Conservation (phyloP, 768 basidiomycete genomes). For the Rhodotorula sphaerocarpa region DNA sequence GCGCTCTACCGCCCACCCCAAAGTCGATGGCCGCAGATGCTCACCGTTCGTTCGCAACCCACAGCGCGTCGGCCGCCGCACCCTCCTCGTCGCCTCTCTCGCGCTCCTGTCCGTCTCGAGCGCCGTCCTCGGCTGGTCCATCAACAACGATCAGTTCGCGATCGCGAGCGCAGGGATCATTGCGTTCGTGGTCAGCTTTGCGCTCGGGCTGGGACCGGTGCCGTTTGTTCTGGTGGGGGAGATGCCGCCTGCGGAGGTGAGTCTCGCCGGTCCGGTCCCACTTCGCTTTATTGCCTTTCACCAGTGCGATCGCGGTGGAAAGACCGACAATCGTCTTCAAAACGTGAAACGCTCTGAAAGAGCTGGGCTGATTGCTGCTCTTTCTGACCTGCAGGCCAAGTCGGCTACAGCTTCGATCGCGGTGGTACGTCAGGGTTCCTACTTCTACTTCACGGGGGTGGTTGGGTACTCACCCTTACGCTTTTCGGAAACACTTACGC, state of each 20-base stretch:
- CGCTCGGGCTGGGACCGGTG: conserved; percentile 79
- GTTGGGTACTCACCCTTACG: too few species aligned
- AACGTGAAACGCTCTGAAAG: too few species aligned
- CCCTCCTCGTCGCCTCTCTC: conserved; percentile 42
- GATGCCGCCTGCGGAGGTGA: conserved; percentile 67
- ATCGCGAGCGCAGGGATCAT: conserved; percentile 41
- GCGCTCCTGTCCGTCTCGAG: conserved; percentile 40
- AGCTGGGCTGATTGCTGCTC: too few species aligned
- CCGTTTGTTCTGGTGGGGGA: conserved; percentile 90
- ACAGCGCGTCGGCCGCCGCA: conserved; percentile 41
- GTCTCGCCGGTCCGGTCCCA: not conserved
- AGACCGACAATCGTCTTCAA: too few species aligned
- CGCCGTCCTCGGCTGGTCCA: conserved; percentile 39
- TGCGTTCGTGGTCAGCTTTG: conserved; percentile 61
- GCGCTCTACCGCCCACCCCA: conserved; percentile 13
- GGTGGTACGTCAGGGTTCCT: conserved; percentile 34
- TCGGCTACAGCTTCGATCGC: conserved; percentile 41
- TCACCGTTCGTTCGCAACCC: not conserved
- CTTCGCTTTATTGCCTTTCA: too few species aligned
- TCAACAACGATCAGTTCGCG: conserved; percentile 39
- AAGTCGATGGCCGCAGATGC: not conserved
- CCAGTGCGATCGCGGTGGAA: too few species aligned
- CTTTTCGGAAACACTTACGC: too few species aligned
- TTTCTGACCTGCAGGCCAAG: conserved; percentile 42
- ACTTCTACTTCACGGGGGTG: too few species aligned